Conservation (phyloP, 805 yeast genomes). For the Spathaspora girioi region DNA sequence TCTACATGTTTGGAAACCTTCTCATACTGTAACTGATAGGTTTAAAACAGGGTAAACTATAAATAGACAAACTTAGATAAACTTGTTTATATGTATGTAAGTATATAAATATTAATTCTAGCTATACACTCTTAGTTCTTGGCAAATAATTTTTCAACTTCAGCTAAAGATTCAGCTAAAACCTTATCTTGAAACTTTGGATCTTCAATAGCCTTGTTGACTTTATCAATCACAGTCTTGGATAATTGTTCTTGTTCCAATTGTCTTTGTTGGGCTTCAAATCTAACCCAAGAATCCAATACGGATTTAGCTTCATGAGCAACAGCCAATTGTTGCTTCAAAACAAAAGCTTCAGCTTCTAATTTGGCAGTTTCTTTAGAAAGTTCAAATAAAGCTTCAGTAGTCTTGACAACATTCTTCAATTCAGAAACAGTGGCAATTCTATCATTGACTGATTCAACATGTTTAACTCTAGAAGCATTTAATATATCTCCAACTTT, state of each 20-base stretch:
- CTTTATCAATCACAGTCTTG: conserved; percentile 80
- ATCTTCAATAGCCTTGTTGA: conserved; percentile 76
- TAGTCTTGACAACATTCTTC: conserved; percentile 87
- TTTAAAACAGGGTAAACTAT: background rate
- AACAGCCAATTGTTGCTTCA: conserved; percentile 85
- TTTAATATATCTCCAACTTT: conserved; percentile 79
- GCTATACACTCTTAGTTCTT: conserved; percentile 24
- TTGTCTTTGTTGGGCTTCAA: conserved; percentile 94
- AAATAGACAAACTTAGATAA: too few species aligned
- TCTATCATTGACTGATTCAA: conserved; percentile 89
- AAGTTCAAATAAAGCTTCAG: conserved; percentile 86
- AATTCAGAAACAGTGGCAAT: conserved; percentile 83
- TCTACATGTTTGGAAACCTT: conserved; percentile 83
- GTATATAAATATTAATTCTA: background rate
- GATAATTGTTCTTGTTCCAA: conserved; percentile 91
- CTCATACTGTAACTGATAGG: conserved; percentile 13
- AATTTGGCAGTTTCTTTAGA: conserved; percentile 96
- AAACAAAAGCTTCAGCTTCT: conserved; percentile 91
- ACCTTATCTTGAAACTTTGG: conserved; percentile 92
- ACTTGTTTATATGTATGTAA: background rate
- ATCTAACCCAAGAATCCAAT: conserved; percentile 98
- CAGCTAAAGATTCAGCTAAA: conserved; percentile 86
- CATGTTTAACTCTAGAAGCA: conserved; percentile 86
- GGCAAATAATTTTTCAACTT: conserved; percentile 81
- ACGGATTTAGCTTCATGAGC: conserved; percentile 91